Evolutionary conservation across 1,284 basidiomycete genomes (phyloP).

Genomic region (Pyrrhoderma lamaoense): DNA sequence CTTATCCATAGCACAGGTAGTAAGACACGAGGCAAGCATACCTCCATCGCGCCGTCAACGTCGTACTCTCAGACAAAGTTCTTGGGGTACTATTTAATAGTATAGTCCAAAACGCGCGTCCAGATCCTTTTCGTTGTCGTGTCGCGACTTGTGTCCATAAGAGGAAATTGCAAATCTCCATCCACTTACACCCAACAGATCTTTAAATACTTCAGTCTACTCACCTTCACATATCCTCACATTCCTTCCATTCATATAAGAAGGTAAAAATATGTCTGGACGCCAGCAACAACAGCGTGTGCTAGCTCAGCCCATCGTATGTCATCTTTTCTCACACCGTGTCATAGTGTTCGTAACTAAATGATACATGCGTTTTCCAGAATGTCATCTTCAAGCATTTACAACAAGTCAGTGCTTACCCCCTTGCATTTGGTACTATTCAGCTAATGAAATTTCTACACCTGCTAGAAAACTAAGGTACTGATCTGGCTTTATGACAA

Average conservation of each 20-base stretch:
- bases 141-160: constrained; percentile 13
- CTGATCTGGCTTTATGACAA: constrained; percentile 98
- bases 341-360: constrained; percentile 20
- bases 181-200: constrained; percentile 1
- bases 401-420: constrained; percentile 54
- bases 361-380: constrained; percentile 35
- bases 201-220: background rate
- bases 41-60: constrained; percentile 15
- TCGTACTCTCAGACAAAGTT: constrained; percentile 5
- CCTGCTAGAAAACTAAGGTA: constrained; percentile 71
- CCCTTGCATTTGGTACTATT: background rate
- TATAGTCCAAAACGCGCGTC: constrained; percentile 11
- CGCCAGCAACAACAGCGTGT: constrained; percentile 91
- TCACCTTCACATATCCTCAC: background rate
- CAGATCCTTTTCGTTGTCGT: constrained; percentile 2
- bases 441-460: constrained; percentile 11
- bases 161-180: constrained; percentile 7
- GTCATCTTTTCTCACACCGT: constrained; percentile 26
- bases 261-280: constrained; percentile 64
- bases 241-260: background rate
- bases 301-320: constrained; percentile 97
- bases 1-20: background rate
- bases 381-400: constrained; percentile 99
- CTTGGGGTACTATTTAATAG: background rate
- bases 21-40: background rate